Evolutionary conservation across 352 stramenopile species (phyloP).

Genomic region (Globisporangium takayamanum): DNA sequence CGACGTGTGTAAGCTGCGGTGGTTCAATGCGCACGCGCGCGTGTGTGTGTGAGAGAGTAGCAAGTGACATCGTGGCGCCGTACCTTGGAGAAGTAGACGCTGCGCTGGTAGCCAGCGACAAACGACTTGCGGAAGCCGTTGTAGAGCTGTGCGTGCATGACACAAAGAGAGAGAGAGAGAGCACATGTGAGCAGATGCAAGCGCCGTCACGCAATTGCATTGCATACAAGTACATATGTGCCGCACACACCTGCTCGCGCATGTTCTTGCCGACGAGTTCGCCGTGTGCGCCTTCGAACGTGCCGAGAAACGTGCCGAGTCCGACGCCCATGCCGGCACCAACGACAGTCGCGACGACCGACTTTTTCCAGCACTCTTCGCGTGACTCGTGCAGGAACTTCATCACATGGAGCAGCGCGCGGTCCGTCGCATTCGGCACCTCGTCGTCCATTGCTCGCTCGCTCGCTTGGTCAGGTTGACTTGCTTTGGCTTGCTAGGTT

Average conservation of each 20-base stretch:
- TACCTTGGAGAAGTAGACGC: constrained; percentile 85
- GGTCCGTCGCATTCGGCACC: constrained; percentile 23
- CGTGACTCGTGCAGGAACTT: constrained; percentile 77
- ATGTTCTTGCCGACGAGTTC: constrained; percentile 82
- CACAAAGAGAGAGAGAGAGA: not conserved
- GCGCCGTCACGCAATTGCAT: not conserved
- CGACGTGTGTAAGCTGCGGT: not conserved
- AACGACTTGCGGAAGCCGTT: constrained; percentile 85
- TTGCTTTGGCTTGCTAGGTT: not conserved
- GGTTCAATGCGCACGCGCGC: not conserved
- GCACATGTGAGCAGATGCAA: not conserved
- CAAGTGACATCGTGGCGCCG: not conserved
- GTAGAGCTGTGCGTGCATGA: constrained; percentile 40
- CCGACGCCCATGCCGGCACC: constrained; percentile 75
- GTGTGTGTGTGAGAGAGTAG: not conserved
- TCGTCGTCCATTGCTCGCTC: constrained; percentile 11
- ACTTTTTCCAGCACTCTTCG: constrained; percentile 83
- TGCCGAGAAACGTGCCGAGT: constrained; percentile 81
- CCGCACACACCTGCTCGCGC: constrained; percentile 63
- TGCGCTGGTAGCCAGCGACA: constrained; percentile 66
- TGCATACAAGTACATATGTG: not conserved
- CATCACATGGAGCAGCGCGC: constrained; percentile 36
- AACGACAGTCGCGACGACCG: constrained; percentile 62
- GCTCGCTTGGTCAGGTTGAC: constrained; percentile 11
- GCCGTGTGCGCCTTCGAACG: constrained; percentile 81